Conservation (phyloP, 2,329 filamentous ascomycete species). For the Hymenoscyphus repandus region DNA sequence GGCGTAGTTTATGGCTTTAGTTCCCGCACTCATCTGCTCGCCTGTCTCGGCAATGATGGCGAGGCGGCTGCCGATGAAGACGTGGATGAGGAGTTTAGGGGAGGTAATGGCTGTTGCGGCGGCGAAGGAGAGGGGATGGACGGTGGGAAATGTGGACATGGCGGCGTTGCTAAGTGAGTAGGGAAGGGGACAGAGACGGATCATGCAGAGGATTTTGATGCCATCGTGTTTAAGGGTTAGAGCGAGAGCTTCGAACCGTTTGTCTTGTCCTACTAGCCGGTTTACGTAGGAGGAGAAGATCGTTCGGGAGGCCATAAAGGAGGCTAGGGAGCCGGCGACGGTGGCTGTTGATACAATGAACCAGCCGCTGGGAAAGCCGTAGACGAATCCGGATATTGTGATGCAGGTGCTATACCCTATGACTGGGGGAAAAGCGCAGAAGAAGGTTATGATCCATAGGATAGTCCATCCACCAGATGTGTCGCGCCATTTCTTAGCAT, state of each 20-base stretch:
- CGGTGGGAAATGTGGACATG: conserved; percentile 86
- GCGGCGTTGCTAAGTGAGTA: conserved; percentile 94
- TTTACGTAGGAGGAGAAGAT: conserved; percentile 75
- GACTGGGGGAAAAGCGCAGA: conserved; percentile 64
- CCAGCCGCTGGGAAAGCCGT: conserved; percentile 67
- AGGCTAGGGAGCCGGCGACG: conserved; percentile 68
- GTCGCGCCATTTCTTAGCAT: conserved; percentile 71
- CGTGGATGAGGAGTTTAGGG: conserved; percentile 85
- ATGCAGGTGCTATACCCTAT: conserved; percentile 66
- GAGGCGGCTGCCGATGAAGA: conserved; percentile 84
- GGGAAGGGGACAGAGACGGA: conserved; percentile 85
- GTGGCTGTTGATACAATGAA: conserved; percentile 70
- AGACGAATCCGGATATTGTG: conserved; percentile 65
- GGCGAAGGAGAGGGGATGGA: conserved; percentile 70
- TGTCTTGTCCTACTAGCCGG: conserved; percentile 73
- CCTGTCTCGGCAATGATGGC: conserved; percentile 77
- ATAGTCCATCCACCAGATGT: conserved; percentile 65
- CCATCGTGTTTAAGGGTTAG: conserved; percentile 89
- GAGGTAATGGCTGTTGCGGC: conserved; percentile 75
- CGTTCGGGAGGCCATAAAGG: conserved; percentile 77
- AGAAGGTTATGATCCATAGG: conserved; percentile 60
- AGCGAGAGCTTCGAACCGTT: conserved; percentile 80
- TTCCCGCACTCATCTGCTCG: conserved; percentile 73
- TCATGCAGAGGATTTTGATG: conserved; percentile 81
- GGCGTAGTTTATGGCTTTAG: conserved; percentile 77